Evolutionary conservation across 306 rosid species (phyloP).

Genomic region (Cicer bijugum): DNA sequence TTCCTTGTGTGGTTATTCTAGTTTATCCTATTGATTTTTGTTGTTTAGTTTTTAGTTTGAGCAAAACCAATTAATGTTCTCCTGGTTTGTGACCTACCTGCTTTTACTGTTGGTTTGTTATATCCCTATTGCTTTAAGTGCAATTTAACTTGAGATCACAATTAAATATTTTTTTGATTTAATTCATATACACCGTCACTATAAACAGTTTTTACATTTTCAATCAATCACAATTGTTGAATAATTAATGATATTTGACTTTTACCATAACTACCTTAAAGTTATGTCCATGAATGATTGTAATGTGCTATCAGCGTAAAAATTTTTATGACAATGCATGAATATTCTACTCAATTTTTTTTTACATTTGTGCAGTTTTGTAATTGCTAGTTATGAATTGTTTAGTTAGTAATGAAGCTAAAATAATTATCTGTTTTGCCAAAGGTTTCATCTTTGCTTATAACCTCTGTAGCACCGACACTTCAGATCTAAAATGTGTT

Average conservation of each 20-base stretch:
- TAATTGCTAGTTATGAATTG: neutral
- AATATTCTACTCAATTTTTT: neutral
- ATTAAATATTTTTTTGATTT: neutral
- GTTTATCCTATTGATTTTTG: conserved; percentile 24
- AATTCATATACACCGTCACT: no score
- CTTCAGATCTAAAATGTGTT: no score
- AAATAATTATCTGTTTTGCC: neutral
- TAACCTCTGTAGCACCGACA: no score
- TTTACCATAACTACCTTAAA: no score
- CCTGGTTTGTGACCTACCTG: conserved; percentile 25
- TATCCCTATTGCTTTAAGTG: conserved; percentile 10
- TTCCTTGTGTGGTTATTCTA: conserved; percentile 40
- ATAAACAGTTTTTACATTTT: no score
- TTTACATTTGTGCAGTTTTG: neutral
- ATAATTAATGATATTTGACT: no score
- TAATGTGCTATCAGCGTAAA: no score
- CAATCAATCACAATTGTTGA: no score
- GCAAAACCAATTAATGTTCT: conserved; percentile 20
- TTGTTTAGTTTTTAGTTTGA: conserved; percentile 17
- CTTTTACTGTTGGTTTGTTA: conserved; percentile 31
- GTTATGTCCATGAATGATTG: no score
- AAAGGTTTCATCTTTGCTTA: neutral
- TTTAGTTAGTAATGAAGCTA: neutral
- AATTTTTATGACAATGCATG: no score
- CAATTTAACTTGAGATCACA: neutral